phyloP scores from a whole-genome alignment of 805 yeast species.

The Suhomyces kilbournensis region DNA sequence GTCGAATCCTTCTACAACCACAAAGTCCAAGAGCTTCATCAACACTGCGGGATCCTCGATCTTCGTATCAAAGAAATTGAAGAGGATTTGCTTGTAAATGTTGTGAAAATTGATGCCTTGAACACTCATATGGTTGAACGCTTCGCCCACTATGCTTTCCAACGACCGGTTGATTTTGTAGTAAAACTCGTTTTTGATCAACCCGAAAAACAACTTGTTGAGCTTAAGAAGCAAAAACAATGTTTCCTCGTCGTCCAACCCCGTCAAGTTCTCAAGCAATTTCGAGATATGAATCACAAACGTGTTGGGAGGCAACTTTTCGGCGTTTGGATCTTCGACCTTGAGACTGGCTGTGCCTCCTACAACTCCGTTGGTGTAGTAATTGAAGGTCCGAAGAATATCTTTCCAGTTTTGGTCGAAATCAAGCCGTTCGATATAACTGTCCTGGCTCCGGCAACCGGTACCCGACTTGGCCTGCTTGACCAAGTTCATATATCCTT shows the following conservation, averaged over 20 bases:
- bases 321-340: conserved; percentile 9
- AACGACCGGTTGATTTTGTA: conserved; percentile 35
- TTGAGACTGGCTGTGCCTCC: conserved; percentile 10
- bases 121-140: conserved; percentile 30
- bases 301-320: conserved; percentile 16
- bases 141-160: conserved; percentile 28
- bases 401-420: conserved; percentile 20
- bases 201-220: conserved; percentile 21
- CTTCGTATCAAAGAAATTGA: conserved; percentile 16
- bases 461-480: conserved; percentile 16
- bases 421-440: conserved; percentile 14
- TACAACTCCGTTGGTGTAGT: conserved; percentile 18
- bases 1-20: conserved; percentile 41
- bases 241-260: conserved; percentile 23
- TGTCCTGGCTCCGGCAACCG: conserved; percentile 9
- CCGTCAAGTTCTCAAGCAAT: conserved; percentile 17
- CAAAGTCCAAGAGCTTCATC: conserved; percentile 28
- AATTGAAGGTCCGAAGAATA: conserved; percentile 28
- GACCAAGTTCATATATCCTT: conserved; percentile 27
- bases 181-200: conserved; percentile 32
- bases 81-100: conserved; percentile 18
- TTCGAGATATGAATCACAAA: conserved; percentile 21
- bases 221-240: conserved; percentile 35
- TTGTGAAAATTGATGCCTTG: conserved; percentile 33
- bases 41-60: conserved; percentile 2